These are phyloP conservation scores for Xylaria sp. DNA, from an alignment of 2,329 filamentous ascomycete genomes.

Conservation along the genomic window DNA sequence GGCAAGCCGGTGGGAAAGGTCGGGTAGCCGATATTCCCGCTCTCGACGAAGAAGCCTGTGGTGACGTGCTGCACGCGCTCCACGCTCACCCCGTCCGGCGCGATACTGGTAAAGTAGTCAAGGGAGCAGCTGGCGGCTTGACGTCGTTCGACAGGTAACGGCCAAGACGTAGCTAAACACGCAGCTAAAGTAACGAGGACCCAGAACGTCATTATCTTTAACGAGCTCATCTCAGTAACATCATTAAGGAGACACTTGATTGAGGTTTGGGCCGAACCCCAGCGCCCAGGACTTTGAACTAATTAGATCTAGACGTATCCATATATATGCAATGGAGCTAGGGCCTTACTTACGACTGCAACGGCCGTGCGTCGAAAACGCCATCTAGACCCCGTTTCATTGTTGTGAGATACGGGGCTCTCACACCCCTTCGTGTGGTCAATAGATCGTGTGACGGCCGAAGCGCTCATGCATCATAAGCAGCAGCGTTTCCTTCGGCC, in stretches of 20 bases:
- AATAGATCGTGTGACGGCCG: conserved; percentile 19
- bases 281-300: conserved; percentile 1
- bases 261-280: conserved; percentile 13
- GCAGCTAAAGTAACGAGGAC: conserved; percentile 23
- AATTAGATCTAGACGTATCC: not conserved
- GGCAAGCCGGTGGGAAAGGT: conserved; percentile 43
- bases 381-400: conserved; percentile 18
- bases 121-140: conserved; percentile 39
- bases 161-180: conserved; percentile 23
- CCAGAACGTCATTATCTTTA: conserved; percentile 26
- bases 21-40: conserved; percentile 45
- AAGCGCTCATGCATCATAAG: conserved; percentile 23
- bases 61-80: conserved; percentile 43
- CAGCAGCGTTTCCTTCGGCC: conserved; percentile 7
- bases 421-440: conserved; percentile 13
- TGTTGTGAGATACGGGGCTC: not conserved
- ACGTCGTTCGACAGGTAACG: conserved; percentile 22
- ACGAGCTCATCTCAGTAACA: conserved; percentile 15
- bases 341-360: conserved; percentile 18
- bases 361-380: conserved; percentile 9
- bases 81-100: conserved; percentile 34
- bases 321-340: conserved; percentile 21
- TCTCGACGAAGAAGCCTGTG: conserved; percentile 40
- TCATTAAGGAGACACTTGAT: conserved; percentile 15
- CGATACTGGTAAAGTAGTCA: conserved; percentile 40